These are phyloP conservation scores for Vitis hybrid DNA, from an alignment of 177 flowering plant genomes.

Conservation along the genomic window DNA sequence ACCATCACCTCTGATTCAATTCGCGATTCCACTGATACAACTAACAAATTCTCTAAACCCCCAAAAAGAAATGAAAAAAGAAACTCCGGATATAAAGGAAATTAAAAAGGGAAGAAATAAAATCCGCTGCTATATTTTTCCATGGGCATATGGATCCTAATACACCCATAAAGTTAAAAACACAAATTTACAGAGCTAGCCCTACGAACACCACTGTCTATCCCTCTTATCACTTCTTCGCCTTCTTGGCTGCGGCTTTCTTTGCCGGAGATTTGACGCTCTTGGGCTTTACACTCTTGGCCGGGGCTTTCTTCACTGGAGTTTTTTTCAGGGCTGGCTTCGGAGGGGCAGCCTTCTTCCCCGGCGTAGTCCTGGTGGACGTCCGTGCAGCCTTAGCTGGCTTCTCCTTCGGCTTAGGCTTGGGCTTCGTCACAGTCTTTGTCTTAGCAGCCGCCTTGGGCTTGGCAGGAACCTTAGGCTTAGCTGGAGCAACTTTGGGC, in stretches of 20 bases:
- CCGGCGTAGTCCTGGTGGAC: no score
- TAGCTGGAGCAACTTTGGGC: constrained; percentile 27
- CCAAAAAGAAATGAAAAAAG: neutral
- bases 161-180: constrained; percentile 10
- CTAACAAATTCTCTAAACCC: constrained; percentile 3
- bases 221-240: constrained; percentile 33
- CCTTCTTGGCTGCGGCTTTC: constrained; percentile 29
- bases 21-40: neutral
- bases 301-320: constrained; percentile 41
- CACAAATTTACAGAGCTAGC: constrained; percentile 39
- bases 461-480: constrained; percentile 27
- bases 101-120: neutral
- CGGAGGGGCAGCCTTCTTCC: constrained; percentile 11
- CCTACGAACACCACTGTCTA: constrained; percentile 6
- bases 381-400: constrained; percentile 19
- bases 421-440: neutral
- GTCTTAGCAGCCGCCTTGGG: constrained; percentile 6
- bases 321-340: constrained; percentile 20
- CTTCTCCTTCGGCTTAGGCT: constrained; percentile 11
- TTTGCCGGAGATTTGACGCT: constrained; percentile 33
- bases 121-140: constrained; percentile 1
- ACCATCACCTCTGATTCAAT: no score
- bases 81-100: no score
- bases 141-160: constrained; percentile 9
- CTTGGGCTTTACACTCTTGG: constrained; percentile 21